Evolutionary conservation across 148 eudicot genomes (phyloP), one percentile per base, ranked within the genome.

Genomic region (Rheum nobile): DNA sequence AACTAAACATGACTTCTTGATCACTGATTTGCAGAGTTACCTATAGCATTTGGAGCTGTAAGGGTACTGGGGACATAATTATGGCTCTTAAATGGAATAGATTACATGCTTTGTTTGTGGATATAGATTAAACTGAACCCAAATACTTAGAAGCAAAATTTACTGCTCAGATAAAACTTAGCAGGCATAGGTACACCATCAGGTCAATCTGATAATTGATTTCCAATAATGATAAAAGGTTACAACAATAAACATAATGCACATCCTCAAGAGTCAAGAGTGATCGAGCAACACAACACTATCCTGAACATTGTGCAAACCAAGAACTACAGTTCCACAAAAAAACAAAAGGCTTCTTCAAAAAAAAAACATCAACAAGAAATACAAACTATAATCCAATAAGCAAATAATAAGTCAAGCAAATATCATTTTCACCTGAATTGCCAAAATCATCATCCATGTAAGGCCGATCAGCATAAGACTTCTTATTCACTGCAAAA

Each of bases 401-500:
- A 42, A 65, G 48, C 38, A 67, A 75, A 38, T 1, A 63, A 38
- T 22, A 71, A 59, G 76, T 61, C n/a, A 26, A 65, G 69, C 32
- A 8, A 31, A 17, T 63, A 32, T 29, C 69, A 21, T 71, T 71
- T 85, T 82, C 54, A 89, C 92, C 95, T 82, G 81, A 75, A 78
- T 78, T 83, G 47, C 76, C 55, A 73, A 26, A 71, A 32, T 76
- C 79, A 79, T 79, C 82, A 71, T 77, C 84, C 80, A 82, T 38
- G 39, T 67, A 69, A 68, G 83, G 72, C 72, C 75, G 78, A 75
- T 75, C 92, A 74, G 82, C 76, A 70, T 75, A 32, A 67, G 76
- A 55, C 79, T 76, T 91, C 83, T 75, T 82, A 43, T 74, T 86
- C 28, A 71, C 98, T 93, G 95, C 77, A 86, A 83, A 72, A 81